These are phyloP conservation scores for Furcasterigmium sp. DNA, from an alignment of 2,329 filamentous ascomycete species.

Conservation along the genomic window DNA sequence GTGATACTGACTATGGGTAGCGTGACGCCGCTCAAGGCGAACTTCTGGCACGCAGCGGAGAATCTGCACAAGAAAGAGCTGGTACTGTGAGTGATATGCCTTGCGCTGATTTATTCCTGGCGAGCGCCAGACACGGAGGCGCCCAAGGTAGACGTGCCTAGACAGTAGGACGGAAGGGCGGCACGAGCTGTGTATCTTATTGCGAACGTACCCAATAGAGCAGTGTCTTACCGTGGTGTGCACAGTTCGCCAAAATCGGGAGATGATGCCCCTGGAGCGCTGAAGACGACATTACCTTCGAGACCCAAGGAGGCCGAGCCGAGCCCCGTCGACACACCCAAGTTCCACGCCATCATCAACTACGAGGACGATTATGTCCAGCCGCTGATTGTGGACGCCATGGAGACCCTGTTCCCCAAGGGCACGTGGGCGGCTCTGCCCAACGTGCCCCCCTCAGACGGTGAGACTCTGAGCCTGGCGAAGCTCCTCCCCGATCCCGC, in stretches of 20 bases:
- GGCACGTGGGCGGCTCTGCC: constrained; percentile 51
- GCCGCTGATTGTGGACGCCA: constrained; percentile 71
- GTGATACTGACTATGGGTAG: constrained; percentile 35
- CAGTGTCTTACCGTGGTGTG: neutral
- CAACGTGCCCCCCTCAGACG: constrained; percentile 26
- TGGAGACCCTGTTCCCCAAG: constrained; percentile 56
- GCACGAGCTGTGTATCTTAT: constrained; percentile 2
- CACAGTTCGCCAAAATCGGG: neutral
- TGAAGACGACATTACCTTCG: neutral
- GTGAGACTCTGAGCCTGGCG: constrained; percentile 26
- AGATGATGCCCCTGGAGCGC: neutral
- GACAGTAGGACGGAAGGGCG: no score
- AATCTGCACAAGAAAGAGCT: constrained; percentile 65
- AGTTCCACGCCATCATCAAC: constrained; percentile 63
- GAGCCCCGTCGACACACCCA: constrained; percentile 30
- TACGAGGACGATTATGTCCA: constrained; percentile 91
- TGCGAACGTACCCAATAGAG: neutral
- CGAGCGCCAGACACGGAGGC: neutral
- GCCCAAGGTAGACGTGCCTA: neutral
- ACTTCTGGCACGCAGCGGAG: constrained; percentile 74
- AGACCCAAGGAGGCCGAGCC: neutral
- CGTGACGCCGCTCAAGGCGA: constrained; percentile 85
- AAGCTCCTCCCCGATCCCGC: constrained; percentile 25
- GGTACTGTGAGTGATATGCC: constrained; percentile 67
- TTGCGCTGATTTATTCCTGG: neutral